phyloP scores from a whole-genome alignment of 23 red algal species.

The Gracilaria caudata region DNA sequence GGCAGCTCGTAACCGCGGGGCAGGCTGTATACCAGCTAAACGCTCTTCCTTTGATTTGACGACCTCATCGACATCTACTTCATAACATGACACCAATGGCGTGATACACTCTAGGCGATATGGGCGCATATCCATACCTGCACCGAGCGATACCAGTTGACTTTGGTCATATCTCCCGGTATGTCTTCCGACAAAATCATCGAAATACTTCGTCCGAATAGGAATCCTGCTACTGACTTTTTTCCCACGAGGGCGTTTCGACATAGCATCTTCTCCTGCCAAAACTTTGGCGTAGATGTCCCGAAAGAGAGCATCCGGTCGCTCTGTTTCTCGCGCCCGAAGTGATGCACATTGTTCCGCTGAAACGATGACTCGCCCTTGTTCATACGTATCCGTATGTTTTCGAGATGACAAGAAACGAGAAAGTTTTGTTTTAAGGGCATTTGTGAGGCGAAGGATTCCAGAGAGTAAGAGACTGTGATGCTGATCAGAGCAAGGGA shows the following conservation, averaged over 20 bases:
- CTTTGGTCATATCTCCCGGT: not conserved
- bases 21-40: conserved; percentile 5
- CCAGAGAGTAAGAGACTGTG: not conserved
- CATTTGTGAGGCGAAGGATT: not conserved
- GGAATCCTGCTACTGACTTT: conserved; percentile 1
- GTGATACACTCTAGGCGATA: conserved; percentile 51
- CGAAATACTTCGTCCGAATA: conserved; percentile 73
- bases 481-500: not conserved
- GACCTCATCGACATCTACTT: conserved; percentile 59
- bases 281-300: not conserved
- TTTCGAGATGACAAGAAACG: not conserved
- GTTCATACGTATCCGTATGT: too few relatives aligned
- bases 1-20: conserved; percentile 35
- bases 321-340: not conserved
- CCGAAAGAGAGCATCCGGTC: not conserved
- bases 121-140: conserved; percentile 72
- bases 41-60: conserved; percentile 39
- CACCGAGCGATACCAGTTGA: conserved; percentile 64
- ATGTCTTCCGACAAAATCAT: conserved; percentile 55
- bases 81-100: conserved; percentile 21
- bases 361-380: conserved; percentile 1
- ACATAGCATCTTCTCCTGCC: not conserved
- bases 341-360: not conserved
- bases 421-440: not conserved
- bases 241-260: not conserved